Evolutionary conservation across 108 stramenopile genomes (phyloP), one percentile per base, ranked within the genome.

Genomic region (Nannochloropsis oceanica): DNA sequence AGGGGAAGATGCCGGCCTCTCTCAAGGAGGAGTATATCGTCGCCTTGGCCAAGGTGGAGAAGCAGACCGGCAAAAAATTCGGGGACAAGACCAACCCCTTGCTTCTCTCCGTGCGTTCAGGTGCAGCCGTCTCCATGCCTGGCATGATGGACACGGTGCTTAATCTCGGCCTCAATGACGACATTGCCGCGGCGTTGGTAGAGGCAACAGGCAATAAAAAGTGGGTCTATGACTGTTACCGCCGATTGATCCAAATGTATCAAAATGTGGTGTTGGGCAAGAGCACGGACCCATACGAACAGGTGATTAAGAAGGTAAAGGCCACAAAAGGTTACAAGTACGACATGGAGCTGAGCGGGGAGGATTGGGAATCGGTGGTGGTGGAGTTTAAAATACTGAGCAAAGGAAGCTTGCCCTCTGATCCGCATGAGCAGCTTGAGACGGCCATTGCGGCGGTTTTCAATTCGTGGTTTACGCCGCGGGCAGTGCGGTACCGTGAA

Each of bases 221-320:
- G 26, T 95, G 93, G 82, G 95, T 94, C 8, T 94, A 90, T 89
- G 95, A 95, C 86, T 87, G 92, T 11, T 83, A 86, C 82, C 82
- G 86, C 43, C 93, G 95, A 13, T 91, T 95, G 42, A 87, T 95
- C 34, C 92, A 95, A 83, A 95, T 95, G 95, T 95, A 93, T 89
- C 93, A 93, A 12, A 93, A 94, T 84, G 93, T 94, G 14, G 94
- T 95, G 27, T 87, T 93, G 50, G 93, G 92, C 12, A 92, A 94
- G 27, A 89, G 93, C 46, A 93, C 93, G 50, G 94, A 94, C 83
- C 88, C 89, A 24, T 95, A 94, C 88, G 95, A 95, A 79, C 90
- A 93, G 88, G 86, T 81, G 12, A 81, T 81, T 13, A 42, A 81
- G 81, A 42, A 86, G 79, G 43, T 82, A 25, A 86, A 86, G 82